phyloP scores from a whole-genome alignment of 352 stramenopile species.

The Hyaloperonospora brassicae region DNA sequence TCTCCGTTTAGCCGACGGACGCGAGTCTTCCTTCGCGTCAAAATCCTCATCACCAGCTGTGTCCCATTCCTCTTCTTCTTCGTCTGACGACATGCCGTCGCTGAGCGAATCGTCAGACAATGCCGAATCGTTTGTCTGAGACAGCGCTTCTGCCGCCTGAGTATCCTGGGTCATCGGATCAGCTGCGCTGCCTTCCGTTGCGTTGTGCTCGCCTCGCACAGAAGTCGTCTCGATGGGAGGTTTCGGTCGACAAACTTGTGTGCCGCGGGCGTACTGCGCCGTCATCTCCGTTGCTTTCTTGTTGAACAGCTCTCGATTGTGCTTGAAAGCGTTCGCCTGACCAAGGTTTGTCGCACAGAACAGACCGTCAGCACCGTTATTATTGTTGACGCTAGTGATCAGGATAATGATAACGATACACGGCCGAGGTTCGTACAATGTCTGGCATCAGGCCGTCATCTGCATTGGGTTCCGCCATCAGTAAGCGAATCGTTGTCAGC shows the following conservation, averaged over 20 bases:
- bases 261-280: constrained; percentile 31
- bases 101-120: constrained; percentile 39
- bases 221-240: constrained; percentile 2
- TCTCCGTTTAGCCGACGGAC: constrained; percentile 23
- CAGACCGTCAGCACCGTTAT: not conserved
- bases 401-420: too few relatives aligned
- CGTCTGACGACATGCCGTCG: constrained; percentile 36
- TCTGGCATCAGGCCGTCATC: constrained; percentile 88
- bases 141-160: constrained; percentile 7
- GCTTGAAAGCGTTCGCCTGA: constrained; percentile 75
- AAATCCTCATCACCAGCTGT: constrained; percentile 1
- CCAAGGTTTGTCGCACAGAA: not conserved
- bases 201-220: not conserved
- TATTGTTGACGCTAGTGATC: not conserved
- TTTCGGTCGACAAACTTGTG: constrained; percentile 8
- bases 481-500: constrained; percentile 82
- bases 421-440: constrained; percentile 38
- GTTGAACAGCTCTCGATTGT: constrained; percentile 66
- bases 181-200: constrained; percentile 6
- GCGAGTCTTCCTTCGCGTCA: constrained; percentile 5
- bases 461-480: constrained; percentile 88
- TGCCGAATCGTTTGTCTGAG: constrained; percentile 9
- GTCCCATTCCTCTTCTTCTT: constrained; percentile 27
- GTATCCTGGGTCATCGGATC: constrained; percentile 16
- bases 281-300: constrained; percentile 59